Base-by-base conservation (phyloP, 495 filamentous ascomycete genomes). In the Trichoderma gamsii region DNA sequence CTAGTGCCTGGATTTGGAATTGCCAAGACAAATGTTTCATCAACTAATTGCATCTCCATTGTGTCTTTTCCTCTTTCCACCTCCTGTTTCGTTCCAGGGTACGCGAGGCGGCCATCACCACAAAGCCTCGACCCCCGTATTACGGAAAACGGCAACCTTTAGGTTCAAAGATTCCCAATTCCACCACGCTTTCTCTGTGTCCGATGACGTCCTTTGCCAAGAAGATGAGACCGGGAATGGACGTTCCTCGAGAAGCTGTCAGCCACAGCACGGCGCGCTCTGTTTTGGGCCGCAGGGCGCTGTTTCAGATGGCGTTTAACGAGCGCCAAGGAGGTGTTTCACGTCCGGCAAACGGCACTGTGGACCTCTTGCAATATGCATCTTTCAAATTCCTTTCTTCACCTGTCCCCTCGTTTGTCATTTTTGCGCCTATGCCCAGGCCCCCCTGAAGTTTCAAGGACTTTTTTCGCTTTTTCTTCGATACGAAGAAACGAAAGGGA, bases 261-360 rank as follows among this genome's bases (percentile, higher is more conserved):
- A 61, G 49, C 13, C n/a, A 32, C 8, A 61, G 3, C 25, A 4
- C 56, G 23, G 25, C 9, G 25, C 8, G 56, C 25, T 27, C 56
- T 61, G 56, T 61, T 61, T 61, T 25, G 56, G 44, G 56, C 25
- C 11, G 56, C 25, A 61, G 13, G 3, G 56, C 12, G 4, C 56
- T 29, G 56, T 61, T 61, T 61, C 56, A 61, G 56, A 61, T 35
- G 25, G 5, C 18, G 3, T 32, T 32, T 61, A 56, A 25, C 51
- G 51, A 56, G 51, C 51, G 56, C 56, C 25, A 32, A 61, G 56
- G 27, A 61, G 56, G 18, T 49, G 49, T 61, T 61, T 61, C 56
- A 61, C 56, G 56, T 12, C 25, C 51, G 51, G 51, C n/a, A 56
- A 56, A 56, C 51, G 51, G 51, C 51, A 56, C 51, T 56, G 23